phyloP scores from a whole-genome alignment of 495 filamentous ascomycete species.

The Podospora sp. region DNA sequence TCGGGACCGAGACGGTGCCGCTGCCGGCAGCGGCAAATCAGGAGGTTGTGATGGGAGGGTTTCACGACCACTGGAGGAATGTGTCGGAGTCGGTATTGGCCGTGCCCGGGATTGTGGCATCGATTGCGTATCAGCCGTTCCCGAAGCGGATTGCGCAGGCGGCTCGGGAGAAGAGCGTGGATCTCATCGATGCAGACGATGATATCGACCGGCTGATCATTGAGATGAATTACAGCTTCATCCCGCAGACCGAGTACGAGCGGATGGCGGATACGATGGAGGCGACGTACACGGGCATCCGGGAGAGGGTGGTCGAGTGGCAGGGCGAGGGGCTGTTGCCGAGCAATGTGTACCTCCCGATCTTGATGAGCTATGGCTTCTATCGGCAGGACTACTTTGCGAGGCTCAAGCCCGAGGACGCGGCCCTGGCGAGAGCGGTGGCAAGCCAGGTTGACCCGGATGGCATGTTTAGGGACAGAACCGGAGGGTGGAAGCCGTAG shows the following conservation, averaged over 20 bases:
- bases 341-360: slow-evolving; percentile 53
- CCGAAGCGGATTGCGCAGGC: slow-evolving; percentile 51
- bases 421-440: slow-evolving; percentile 45
- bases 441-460: slow-evolving; percentile 57
- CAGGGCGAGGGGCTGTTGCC: slow-evolving; percentile 38
- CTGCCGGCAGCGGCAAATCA: slow-evolving; percentile 46
- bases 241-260: slow-evolving; percentile 44
- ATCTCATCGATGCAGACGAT: slow-evolving; percentile 55
- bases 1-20: slow-evolving; percentile 60
- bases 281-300: slow-evolving; percentile 45
- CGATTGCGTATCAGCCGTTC: slow-evolving; percentile 60
- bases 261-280: slow-evolving; percentile 55
- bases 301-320: slow-evolving; percentile 41
- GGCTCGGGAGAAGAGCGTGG: slow-evolving; percentile 53
- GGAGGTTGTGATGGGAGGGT: slow-evolving; percentile 45
- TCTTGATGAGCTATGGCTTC: slow-evolving; percentile 65
- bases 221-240: slow-evolving; percentile 59
- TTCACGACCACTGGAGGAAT: slow-evolving; percentile 58
- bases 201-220: slow-evolving; percentile 58
- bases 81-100: slow-evolving; percentile 41
- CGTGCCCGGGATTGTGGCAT: slow-evolving; percentile 52
- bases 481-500: slow-evolving; percentile 53
- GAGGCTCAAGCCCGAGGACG: slow-evolving; percentile 50
- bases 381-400: slow-evolving; percentile 62
- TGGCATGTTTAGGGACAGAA: slow-evolving; percentile 59